Conservation (phyloP, 352 stramenopile genomes). For the Pythium chondricola region DNA sequence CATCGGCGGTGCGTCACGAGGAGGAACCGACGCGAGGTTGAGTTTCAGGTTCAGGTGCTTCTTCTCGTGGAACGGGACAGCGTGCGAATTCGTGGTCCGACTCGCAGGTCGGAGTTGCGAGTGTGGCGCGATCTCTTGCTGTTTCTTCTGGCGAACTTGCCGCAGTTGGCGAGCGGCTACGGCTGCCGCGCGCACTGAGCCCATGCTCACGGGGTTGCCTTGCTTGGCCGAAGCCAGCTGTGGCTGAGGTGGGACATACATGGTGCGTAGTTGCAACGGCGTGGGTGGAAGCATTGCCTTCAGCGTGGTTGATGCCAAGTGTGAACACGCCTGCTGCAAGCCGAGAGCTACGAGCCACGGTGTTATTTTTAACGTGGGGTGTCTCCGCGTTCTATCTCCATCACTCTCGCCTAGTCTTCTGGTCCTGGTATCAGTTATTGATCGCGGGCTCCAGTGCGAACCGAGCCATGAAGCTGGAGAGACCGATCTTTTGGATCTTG, state of each 20-base stretch:
- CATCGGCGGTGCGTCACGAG: conserved; percentile 36
- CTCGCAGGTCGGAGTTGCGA: conserved; percentile 11
- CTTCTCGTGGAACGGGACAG: conserved; percentile 22
- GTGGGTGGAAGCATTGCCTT: too few species aligned
- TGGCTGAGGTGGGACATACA: too few species aligned
- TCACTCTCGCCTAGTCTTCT: too few species aligned
- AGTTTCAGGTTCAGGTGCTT: conserved; percentile 56
- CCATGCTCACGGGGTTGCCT: conserved; percentile 7
- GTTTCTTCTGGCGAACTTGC: conserved; percentile 28
- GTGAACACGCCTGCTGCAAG: too few species aligned
- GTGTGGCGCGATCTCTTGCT: neutral
- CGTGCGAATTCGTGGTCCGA: neutral
- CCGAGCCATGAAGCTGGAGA: conserved; percentile 51
- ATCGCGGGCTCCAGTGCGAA: conserved; percentile 40
- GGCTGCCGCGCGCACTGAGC: conserved; percentile 36
- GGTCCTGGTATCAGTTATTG: conserved; percentile 36
- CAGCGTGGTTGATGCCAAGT: too few species aligned
- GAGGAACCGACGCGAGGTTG: conserved; percentile 34
- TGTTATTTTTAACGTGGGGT: too few species aligned
- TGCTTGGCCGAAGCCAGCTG: too few species aligned
- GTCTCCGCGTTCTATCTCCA: too few species aligned
- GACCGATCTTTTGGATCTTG: conserved; percentile 54
- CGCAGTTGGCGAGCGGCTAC: conserved; percentile 43
- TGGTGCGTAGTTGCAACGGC: too few species aligned
- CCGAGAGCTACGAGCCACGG: too few species aligned